Evolutionary conservation across 179 eudicot species (phyloP), one percentile per base, ranked within the genome.

Genomic region (Drosera spatulata): DNA sequence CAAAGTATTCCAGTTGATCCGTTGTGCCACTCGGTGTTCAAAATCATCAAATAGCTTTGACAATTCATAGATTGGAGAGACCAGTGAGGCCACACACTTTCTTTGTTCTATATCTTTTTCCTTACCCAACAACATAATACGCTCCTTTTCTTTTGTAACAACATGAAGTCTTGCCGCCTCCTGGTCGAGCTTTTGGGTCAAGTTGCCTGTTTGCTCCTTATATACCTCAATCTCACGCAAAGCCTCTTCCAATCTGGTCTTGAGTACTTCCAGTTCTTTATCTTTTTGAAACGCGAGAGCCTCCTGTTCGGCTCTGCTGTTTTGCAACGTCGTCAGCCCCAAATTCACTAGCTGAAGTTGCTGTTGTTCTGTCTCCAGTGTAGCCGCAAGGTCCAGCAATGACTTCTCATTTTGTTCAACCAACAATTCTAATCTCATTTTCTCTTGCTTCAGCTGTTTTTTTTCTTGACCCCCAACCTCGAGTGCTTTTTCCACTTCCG

Each of bases 1-100:
- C 57, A 61, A 64, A 49, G 58, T 68, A 43, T 74, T 74, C 66
- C 64, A 62, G 39, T 57, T 72, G 48, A 86, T 62, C 41, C 63
- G 69, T 67, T 74, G 80, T 39, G 73, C 54, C 15, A 73, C 68
- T 74, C 15, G 63, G 65, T 50, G 56, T 70, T 89, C 95, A 72
- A 82, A 83, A 60, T 77, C 73, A 52, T 46, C 71, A 69, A 84
- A 60, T 55, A 67, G 61, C 55, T 75, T 62, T 47, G 74, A 79
- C 56, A 88, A 53, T 47, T 60, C 73, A 43, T 60, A 66, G 64
- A 76, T 64, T 63, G 48, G 62, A 69, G 4, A 66, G 61, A 61
- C 53, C 40, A 71, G 38, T 46, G 76, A 64, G 66, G 82, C 71
- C 75, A 93, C 71, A 40, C 73, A 77, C 72, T 77, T 70, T 66